These are phyloP conservation scores for Schoenoplectus tabernaemontani DNA, from an alignment of 202 grass and related monocot genomes.

Conservation along the genomic window DNA sequence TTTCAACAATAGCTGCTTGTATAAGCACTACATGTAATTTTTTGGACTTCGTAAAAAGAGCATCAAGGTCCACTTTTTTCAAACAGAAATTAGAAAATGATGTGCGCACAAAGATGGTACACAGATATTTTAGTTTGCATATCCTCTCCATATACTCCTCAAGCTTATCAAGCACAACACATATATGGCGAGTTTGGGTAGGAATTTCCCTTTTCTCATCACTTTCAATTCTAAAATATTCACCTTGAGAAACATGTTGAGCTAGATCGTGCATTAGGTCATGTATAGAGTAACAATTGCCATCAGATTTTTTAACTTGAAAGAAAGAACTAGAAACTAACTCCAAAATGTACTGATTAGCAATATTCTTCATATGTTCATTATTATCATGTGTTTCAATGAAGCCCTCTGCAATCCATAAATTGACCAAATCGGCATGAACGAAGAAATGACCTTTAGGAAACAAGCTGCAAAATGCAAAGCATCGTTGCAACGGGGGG, in stretches of 20 bases:
- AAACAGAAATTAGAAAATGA: no score
- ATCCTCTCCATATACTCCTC: background rate
- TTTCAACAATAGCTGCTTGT: no score
- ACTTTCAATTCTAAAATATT: background rate
- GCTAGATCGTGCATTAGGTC: background rate
- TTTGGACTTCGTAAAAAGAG: no score
- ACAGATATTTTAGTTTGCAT: background rate
- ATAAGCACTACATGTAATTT: no score
- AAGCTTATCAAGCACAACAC: background rate
- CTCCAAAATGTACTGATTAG: background rate
- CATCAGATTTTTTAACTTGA: background rate
- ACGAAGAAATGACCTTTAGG: background rate
- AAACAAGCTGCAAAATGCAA: slow-evolving; percentile 24
- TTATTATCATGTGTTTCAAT: background rate
- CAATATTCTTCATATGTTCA: background rate
- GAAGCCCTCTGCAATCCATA: slow-evolving; percentile 30
- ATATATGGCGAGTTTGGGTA: background rate
- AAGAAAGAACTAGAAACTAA: slow-evolving; percentile 18
- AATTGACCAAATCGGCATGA: background rate
- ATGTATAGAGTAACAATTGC: background rate
- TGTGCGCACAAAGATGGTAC: no score
- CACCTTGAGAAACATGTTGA: background rate
- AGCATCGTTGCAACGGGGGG: slow-evolving; percentile 19
- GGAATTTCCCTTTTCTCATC: no score
- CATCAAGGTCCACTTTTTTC: no score